These are phyloP conservation scores for Meira miltonrushii DNA, from an alignment of 1,284 basidiomycete genomes.

Conservation along the genomic window DNA sequence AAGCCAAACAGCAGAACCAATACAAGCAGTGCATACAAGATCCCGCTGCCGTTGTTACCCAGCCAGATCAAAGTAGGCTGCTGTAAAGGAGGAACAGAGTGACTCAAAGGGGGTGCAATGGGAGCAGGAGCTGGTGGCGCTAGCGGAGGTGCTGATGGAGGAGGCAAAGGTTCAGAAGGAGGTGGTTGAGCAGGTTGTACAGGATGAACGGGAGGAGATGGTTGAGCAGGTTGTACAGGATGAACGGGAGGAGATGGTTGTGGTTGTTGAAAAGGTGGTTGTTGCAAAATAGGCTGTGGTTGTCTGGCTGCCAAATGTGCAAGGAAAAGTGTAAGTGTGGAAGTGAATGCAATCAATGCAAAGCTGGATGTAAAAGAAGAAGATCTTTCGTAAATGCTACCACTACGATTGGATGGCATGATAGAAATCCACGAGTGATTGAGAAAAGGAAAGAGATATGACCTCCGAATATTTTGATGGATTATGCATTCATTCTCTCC, in stretches of 20 bases:
- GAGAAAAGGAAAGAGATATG: too few relatives aligned
- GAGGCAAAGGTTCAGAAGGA: background rate
- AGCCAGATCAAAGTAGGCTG: background rate
- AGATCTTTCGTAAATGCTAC: too few relatives aligned
- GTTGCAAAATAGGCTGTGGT: too few relatives aligned
- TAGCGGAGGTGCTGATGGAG: background rate
- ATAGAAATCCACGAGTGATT: too few relatives aligned
- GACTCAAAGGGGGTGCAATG: background rate
- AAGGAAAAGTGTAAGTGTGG: background rate
- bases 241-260: background rate
- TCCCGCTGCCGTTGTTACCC: background rate
- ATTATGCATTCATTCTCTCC: too few relatives aligned
- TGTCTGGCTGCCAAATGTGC: slow-evolving; percentile 5
- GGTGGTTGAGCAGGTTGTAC: background rate
- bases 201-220: background rate
- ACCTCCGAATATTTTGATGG: too few relatives aligned
- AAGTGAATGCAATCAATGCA: background rate
- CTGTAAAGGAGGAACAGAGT: background rate
- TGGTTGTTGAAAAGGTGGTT: background rate
- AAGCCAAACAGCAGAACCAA: slow-evolving; percentile 1
- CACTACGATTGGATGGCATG: too few relatives aligned
- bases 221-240: background rate
- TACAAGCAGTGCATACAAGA: background rate
- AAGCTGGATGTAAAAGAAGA: background rate
- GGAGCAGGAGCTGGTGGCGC: background rate